Evolutionary conservation across 2,329 filamentous ascomycete species (phyloP).

Genomic region (Monosporascus sp.): DNA sequence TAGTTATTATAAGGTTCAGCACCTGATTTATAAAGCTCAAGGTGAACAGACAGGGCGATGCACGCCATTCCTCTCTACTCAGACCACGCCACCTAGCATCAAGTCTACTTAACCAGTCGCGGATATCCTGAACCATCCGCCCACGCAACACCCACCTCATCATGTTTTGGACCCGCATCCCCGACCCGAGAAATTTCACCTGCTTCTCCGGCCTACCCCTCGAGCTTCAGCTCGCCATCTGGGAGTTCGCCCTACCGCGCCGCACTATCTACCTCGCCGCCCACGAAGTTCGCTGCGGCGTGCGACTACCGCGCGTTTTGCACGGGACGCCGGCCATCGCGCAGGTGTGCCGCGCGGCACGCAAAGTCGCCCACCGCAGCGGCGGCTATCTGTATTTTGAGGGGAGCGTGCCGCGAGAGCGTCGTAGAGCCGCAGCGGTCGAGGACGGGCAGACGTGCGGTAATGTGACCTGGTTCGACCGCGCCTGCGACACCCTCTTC

Average conservation of each 20-base stretch:
- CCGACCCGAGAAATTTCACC: not conserved
- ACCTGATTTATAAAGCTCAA: too few relatives aligned
- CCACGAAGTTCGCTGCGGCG: not conserved
- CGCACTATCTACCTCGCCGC: not conserved
- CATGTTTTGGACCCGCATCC: not conserved
- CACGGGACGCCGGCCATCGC: not conserved
- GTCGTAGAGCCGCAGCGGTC: too few relatives aligned
- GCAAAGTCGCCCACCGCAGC: not conserved
- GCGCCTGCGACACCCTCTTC: not conserved
- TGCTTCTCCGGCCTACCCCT: not conserved
- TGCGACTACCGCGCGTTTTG: too few relatives aligned
- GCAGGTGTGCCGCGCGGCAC: not conserved
- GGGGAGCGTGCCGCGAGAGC: too few relatives aligned
- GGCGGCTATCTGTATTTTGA: not conserved
- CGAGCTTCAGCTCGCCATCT: not conserved
- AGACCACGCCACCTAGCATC: too few relatives aligned
- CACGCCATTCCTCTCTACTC: too few relatives aligned
- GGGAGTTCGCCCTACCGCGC: not conserved
- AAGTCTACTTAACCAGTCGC: too few relatives aligned
- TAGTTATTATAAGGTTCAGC: too few relatives aligned
- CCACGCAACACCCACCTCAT: too few relatives aligned
- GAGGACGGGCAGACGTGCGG: not conserved
- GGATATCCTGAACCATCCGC: too few relatives aligned
- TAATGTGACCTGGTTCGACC: not conserved
- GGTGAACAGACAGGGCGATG: too few relatives aligned